Conservation (phyloP, 306 rosid genomes). For the Calophaca sinica region DNA sequence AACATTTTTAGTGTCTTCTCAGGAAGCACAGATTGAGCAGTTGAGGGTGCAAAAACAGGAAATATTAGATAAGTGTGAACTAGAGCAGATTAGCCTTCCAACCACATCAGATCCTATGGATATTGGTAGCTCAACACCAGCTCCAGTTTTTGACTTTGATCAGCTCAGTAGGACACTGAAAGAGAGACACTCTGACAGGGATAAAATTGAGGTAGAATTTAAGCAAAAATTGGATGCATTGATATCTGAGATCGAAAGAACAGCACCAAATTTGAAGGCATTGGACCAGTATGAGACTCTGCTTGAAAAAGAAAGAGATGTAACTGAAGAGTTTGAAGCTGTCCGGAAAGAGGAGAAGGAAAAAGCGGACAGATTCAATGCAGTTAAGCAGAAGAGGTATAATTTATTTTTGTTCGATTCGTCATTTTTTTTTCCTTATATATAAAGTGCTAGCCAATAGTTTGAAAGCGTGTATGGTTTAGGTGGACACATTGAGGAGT, state of each 20-base stretch:
- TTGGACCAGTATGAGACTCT: constrained; percentile 94
- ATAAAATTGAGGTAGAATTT: constrained; percentile 79
- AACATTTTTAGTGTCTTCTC: constrained; percentile 43
- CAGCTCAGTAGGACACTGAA: constrained; percentile 71
- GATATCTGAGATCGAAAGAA: constrained; percentile 86
- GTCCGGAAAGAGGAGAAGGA: constrained; percentile 91
- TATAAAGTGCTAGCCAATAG: constrained; percentile 19
- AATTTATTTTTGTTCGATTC: constrained; percentile 32
- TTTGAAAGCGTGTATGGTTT: constrained; percentile 24
- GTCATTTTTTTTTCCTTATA: constrained; percentile 11
- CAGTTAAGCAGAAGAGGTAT: constrained; percentile 85
- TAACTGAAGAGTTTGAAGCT: constrained; percentile 85
- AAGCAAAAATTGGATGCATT: constrained; percentile 80
- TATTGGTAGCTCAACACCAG: constrained; percentile 65
- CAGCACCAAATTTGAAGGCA: constrained; percentile 98
- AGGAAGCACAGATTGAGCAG: constrained; percentile 88
- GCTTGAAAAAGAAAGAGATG: constrained; percentile 83
- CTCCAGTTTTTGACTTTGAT: constrained; percentile 77
- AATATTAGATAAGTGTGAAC: constrained; percentile 84
- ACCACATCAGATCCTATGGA: constrained; percentile 85
- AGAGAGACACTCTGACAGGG: constrained; percentile 75
- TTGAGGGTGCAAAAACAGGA: constrained; percentile 79
- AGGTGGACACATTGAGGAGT: not conserved
- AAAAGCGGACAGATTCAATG: constrained; percentile 72
- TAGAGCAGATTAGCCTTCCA: constrained; percentile 85